Evolutionary conservation across 139 green algal species (phyloP).

Genomic region (Micractinium sp.): DNA sequence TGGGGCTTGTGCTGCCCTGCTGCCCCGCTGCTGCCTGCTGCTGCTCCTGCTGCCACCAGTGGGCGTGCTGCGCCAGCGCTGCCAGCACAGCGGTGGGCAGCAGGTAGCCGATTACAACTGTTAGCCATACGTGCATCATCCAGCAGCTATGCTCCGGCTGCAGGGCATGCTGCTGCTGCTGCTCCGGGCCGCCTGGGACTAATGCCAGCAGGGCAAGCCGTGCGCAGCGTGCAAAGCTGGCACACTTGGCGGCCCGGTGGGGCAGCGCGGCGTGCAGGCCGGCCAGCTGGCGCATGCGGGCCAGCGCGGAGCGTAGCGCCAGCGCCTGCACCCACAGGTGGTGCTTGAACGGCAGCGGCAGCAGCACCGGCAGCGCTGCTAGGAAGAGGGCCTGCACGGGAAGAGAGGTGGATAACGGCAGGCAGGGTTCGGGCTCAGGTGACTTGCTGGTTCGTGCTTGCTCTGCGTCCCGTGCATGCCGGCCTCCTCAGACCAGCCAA

Average conservation of each 20-base stretch:
- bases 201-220: neutral
- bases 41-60: neutral
- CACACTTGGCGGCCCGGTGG: neutral
- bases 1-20: too few relatives aligned
- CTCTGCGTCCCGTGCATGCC: too few relatives aligned
- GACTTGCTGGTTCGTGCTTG: too few relatives aligned
- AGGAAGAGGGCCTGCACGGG: too few relatives aligned
- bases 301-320: neutral
- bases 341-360: neutral
- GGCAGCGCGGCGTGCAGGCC: neutral
- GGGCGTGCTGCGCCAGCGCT: neutral
- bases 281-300: neutral
- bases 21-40: too few relatives aligned
- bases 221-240: neutral
- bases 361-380: neutral
- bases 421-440: too few relatives aligned
- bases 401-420: too few relatives aligned
- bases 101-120: neutral
- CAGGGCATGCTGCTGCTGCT: neutral
- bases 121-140: neutral
- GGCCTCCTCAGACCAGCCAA: too few relatives aligned
- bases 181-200: neutral
- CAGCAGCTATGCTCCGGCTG: neutral
- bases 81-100: neutral
- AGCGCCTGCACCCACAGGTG: neutral